Conservation (phyloP, 2,329 filamentous ascomycete species). For the Pezizomycotina sp. region DNA sequence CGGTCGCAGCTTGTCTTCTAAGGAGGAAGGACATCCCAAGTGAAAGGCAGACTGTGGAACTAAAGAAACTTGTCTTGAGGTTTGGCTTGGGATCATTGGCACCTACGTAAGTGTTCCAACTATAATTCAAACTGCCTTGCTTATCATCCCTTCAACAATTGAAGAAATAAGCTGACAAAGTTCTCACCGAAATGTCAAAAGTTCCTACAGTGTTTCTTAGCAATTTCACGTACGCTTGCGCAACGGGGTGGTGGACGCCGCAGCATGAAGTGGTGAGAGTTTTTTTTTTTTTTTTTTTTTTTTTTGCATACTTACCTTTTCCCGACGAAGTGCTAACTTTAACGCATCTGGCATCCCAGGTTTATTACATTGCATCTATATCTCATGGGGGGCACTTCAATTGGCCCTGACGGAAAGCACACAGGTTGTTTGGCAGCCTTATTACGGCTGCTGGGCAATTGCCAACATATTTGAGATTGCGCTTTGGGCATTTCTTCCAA, state of each 20-base stretch:
- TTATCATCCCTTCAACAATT: conserved; percentile 2
- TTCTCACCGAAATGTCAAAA: conserved; percentile 1
- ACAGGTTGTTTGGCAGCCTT: conserved; percentile 44
- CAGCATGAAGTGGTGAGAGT: background rate
- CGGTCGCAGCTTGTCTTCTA: conserved; percentile 39
- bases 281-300: background rate
- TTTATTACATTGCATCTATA: conserved; percentile 45
- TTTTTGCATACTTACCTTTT: no score
- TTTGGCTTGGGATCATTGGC: conserved; percentile 28
- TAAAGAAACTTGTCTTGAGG: conserved; percentile 33
- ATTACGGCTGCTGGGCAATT: conserved; percentile 45
- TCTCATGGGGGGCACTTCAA: conserved; percentile 48
- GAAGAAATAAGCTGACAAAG: background rate
- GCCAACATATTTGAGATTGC: conserved; percentile 42
- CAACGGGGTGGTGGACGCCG: background rate
- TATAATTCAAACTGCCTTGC: background rate
- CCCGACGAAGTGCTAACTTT: conserved; percentile 2
- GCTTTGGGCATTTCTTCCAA: conserved; percentile 11
- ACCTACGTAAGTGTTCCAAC: conserved; percentile 30
- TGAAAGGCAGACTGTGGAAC: conserved; percentile 30
- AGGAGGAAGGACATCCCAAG: conserved; percentile 33
- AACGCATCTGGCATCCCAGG: conserved; percentile 27
- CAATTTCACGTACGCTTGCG: background rate
- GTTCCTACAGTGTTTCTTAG: conserved; percentile 1
- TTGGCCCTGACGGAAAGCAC: conserved; percentile 38